phyloP scores from a whole-genome alignment of 371 early-diverging fungal genomes.

The Mortierella sp. region DNA sequence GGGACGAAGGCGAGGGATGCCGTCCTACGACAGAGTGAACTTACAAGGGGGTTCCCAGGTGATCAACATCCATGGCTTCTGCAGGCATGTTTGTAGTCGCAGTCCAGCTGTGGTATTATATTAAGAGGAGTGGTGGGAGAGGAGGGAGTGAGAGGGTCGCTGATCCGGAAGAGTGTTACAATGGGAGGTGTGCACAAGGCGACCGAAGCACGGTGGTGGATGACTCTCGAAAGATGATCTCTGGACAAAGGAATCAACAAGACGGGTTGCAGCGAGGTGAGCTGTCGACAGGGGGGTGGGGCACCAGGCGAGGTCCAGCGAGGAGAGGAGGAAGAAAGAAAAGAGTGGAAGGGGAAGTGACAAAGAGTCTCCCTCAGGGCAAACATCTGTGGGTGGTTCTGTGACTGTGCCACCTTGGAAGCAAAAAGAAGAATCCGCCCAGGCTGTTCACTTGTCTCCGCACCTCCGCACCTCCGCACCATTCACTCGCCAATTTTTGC shows the following conservation, averaged over 20 bases:
- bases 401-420: constrained; percentile 9
- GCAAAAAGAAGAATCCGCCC: constrained; percentile 3
- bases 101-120: not conserved
- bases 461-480: too few relatives aligned
- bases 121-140: not conserved
- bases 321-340: not conserved
- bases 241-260: too few relatives aligned
- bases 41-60: constrained; percentile 44
- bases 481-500: too few relatives aligned
- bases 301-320: too few relatives aligned
- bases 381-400: not conserved
- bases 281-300: too few relatives aligned
- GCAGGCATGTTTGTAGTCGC: constrained; percentile 40
- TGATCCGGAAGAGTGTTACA: not conserved
- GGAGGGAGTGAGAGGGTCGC: not conserved
- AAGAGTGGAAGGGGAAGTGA: too few relatives aligned
- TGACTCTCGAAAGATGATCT: too few relatives aligned
- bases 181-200: too few relatives aligned
- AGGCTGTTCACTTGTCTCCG: too few relatives aligned
- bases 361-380: too few relatives aligned
- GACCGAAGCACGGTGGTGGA: too few relatives aligned
- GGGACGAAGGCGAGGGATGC: not conserved
- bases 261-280: too few relatives aligned
- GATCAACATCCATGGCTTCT: constrained; percentile 52
- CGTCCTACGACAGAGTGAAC: not conserved